Base-by-base conservation (phyloP, 1,284 basidiomycete species). In the Ceratobasidium sp. region DNA sequence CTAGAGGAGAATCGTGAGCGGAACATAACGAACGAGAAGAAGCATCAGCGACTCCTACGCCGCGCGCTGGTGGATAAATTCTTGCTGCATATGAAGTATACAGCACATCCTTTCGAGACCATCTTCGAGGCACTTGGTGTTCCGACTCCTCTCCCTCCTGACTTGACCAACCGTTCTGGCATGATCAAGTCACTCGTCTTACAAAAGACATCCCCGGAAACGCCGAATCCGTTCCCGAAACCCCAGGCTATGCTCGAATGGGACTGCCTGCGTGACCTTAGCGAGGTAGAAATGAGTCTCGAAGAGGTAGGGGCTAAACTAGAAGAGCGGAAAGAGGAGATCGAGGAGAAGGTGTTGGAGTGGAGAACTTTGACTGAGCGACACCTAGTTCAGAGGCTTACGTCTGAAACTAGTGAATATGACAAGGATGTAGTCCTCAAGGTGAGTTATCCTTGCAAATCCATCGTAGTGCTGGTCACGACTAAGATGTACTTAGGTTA, bases 221-320 rank as follows among this genome's bases (percentile, higher is more conserved):
- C n/a, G 7, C 42, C 18, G 26, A 69, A 69, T n/a, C 67, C 67
- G n/a, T 69, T 69, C 20, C 67, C 67, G 39, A 23, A 39, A 18
- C 53, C 67, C 15, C 40, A 33, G 10, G 44, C 49, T 12, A 51
- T 51, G 10, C 51, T 69, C 28, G 12, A 55, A 55, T 69, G 67
- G 67, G 49, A 69, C 15, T 55, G 46, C n/a, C 33, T 69, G 3
- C 53, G 39, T 26, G 67, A 69, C 26, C 13, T 69, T 12, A n/a
- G 51, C 51, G 67, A 69, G 26, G 28, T 20, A 20, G 67, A 69
- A 3, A 69, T 69, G 40, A 69, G 33, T 20, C 15, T 69, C 15
- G 49, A 69, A 15, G 26, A 44, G 9, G 55, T 72, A 2, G 69
- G 60, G 39, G 58, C 23, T 13, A 42, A 60, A 20, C 44, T 73